Base-by-base conservation (phyloP, 345 rosid genomes). In the Aquilaria sinensis region DNA sequence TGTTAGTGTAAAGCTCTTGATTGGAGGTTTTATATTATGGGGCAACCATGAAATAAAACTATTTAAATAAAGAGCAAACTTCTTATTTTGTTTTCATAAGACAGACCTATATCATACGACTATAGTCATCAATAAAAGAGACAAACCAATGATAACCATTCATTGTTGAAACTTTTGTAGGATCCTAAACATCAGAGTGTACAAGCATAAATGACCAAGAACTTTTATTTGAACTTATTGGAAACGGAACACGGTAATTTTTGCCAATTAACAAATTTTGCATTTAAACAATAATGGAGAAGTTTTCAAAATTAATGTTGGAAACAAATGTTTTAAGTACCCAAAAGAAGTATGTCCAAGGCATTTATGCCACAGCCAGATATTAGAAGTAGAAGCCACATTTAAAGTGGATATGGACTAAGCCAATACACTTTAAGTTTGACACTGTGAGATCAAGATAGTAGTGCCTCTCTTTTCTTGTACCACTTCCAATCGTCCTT, bases 61-160 rank as follows among this genome's bases (percentile, higher is more conserved):
- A 31, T 1, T 51, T 1, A 60, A 51, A 67, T 8, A 46, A 1
- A 1, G 1, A 8, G 29, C 10, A 37, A 4, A 37, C 43, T 5
- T 37, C 8, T 37, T 37, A 4, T 9, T 37, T 47, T 15, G 16
- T 34, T 0, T 1, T 12, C 37, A 66, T 34, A 7, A 64, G 6
- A 5, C 9, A 51, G 1, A 67, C n/a, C 47, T 31, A 67, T 16
- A 31, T 67, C 53, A 59, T 59, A 7, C 58, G 9, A 9, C 53
- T 43, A 15, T 51, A 67, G 13, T 59, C 46, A 59, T 67, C 58
- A 50, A 51, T 51, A 58, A 58, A 67, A 11, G 46, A 57, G 6
- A 51, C 51, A 58, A 64, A 56, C 14, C 45, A 53, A 53, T 8
- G 5, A 11, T 58, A 43, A 2, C 47, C 47, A 6, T 58, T 53